These are phyloP conservation scores for Phaseolus lunatus DNA, from an alignment of 306 rosid species.

Conservation along the genomic window DNA sequence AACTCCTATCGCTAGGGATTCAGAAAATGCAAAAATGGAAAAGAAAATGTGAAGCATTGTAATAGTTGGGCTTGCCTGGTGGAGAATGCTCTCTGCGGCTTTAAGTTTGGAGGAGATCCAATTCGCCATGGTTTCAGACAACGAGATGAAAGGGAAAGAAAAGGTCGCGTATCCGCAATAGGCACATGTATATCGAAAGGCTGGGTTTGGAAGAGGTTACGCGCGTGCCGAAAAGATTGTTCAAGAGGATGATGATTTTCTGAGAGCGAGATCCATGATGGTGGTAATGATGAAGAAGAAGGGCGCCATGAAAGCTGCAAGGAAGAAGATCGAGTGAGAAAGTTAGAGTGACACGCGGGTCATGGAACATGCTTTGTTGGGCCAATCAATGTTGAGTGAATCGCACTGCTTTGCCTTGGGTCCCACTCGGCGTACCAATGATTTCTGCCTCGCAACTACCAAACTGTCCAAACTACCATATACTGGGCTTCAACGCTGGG, in stretches of 20 bases:
- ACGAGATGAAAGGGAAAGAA: background rate
- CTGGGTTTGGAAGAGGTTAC: slow-evolving; percentile 1
- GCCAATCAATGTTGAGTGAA: slow-evolving; percentile 16
- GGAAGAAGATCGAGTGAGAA: slow-evolving; percentile 33
- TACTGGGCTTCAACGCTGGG: slow-evolving; percentile 16
- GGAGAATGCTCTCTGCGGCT: slow-evolving; percentile 94
- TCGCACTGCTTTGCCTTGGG: slow-evolving; percentile 4
- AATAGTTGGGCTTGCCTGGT: slow-evolving; percentile 60
- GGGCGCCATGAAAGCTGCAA: background rate
- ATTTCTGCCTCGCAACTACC: slow-evolving; percentile 3
- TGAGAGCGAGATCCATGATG: background rate
- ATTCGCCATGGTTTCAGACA: slow-evolving; percentile 68
- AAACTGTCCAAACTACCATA: background rate
- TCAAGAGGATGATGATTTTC: slow-evolving; percentile 7
- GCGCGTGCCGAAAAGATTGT: slow-evolving; percentile 13
- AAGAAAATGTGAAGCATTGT: background rate
- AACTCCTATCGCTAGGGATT: slow-evolving; percentile 12
- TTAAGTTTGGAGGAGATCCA: slow-evolving; percentile 99
- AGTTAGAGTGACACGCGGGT: slow-evolving; percentile 31
- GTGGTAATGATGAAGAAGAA: slow-evolving; percentile 23
- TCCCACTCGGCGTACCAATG: slow-evolving; percentile 23
- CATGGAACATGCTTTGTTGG: slow-evolving; percentile 25
- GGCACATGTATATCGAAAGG: slow-evolving; percentile 13
- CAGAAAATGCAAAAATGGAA: background rate
- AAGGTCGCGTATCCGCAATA: background rate